Base-by-base conservation (phyloP, 495 filamentous ascomycete species). In the Rhypophila decipiens region DNA sequence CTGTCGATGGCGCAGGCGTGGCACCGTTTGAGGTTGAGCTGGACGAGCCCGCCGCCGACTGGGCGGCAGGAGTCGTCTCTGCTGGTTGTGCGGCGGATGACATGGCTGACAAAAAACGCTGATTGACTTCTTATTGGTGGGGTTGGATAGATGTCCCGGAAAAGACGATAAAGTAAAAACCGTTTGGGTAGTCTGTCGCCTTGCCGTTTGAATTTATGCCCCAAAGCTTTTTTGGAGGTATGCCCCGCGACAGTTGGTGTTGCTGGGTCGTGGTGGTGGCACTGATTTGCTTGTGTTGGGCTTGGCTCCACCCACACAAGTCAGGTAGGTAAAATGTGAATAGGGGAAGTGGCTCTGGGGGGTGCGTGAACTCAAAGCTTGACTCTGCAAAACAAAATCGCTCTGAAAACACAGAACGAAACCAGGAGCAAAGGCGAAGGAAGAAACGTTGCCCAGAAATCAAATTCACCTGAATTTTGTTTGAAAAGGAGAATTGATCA, bases 1-100 rank as follows among this genome's bases (percentile, higher is more conserved):
- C 58, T 2, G 68, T 64, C 2, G 70, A 68, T 3, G 69, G 69
- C 10, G 70, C 68, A 5, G 70, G 69, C 0, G 72, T 75, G 35
- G 60, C 69, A 24, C 60, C 64, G 53, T 67, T 73, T 46, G 70
- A 71, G 12, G 63, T 51, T 13, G 59, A 56, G 47, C 45, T 63
- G 39, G 59, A 39, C 17, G 58, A 56, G 7, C 42, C 50, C 13
- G 52, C 49, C 19, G 56, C 50, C 7, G 50, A 34, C 42, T 57
- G 41, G 7, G 52, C 42, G 12, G 54, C 19, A 36, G 57, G 41
- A 1, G 44, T 39, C 31, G 3, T 24, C 11, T 31, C n/a, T n/a
- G n/a, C n/a, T n/a, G n/a, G n/a, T n/a, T n/a, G n/a, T n/a, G n/a
- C n/a, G n/a, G n/a, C n/a, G n/a, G n/a, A n/a, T n/a, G n/a, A n/a